Conservation (phyloP, 2,329 filamentous ascomycete genomes). For the Colletotrichum sp. region DNA sequence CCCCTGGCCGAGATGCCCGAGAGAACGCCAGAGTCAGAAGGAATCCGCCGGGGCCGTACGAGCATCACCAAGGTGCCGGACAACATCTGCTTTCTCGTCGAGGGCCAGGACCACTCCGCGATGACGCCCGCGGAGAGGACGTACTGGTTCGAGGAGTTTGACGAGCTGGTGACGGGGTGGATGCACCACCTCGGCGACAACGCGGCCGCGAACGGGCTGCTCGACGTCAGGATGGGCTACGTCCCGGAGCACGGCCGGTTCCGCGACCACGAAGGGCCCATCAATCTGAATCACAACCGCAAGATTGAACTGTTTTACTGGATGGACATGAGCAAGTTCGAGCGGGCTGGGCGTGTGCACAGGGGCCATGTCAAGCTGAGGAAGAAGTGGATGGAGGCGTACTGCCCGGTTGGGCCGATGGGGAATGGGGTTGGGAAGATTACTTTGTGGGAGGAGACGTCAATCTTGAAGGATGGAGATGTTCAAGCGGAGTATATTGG, state of each 20-base stretch:
- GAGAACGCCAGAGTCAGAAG: fast-evolving
- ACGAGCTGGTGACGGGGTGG: background rate
- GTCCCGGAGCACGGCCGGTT: background rate
- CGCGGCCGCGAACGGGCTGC: background rate
- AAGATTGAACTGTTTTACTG: background rate
- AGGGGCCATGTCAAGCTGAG: background rate
- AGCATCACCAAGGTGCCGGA: background rate
- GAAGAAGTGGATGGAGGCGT: background rate
- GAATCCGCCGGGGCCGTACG: background rate
- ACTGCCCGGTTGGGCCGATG: background rate
- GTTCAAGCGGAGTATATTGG: background rate
- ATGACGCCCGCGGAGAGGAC: background rate
- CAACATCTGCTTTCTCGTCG: background rate
- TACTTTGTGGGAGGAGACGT: background rate
- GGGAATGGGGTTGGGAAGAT: background rate
- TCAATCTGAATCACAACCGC: background rate
- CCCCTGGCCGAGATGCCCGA: background rate
- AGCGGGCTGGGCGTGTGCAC: background rate
- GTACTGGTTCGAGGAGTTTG: background rate
- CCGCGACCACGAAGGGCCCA: background rate
- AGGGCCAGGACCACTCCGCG: background rate
- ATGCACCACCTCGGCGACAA: background rate
- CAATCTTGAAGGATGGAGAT: background rate
- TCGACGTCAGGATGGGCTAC: background rate
- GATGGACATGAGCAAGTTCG: background rate